Conservation (phyloP, 169 alveolate genomes). For the Cytauxzoon felis region DNA sequence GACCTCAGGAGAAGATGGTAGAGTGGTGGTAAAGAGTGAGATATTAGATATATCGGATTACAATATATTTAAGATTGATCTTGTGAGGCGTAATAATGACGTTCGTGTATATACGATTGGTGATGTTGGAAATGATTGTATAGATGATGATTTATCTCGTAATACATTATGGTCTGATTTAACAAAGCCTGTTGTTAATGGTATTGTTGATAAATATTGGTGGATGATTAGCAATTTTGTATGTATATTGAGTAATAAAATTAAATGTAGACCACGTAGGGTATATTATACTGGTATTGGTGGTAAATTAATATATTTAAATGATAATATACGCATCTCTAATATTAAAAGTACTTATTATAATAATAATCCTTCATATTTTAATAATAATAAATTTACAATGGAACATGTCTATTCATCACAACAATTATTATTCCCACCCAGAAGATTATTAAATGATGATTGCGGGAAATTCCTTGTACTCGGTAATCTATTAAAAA, state of each 20-base stretch:
- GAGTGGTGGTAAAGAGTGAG: too few relatives aligned
- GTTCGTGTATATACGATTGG: too few relatives aligned
- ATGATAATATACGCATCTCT: slow-evolving; percentile 3
- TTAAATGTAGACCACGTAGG: slow-evolving; percentile 44
- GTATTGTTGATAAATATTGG: slow-evolving; percentile 32
- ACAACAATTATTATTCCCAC: slow-evolving; percentile 74
- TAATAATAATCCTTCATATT: slow-evolving; percentile 7
- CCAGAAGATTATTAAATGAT: slow-evolving; percentile 74
- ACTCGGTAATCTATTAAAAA: slow-evolving; percentile 79
- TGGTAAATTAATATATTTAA: slow-evolving; percentile 19
- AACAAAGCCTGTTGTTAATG: slow-evolving; percentile 33
- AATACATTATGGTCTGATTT: not conserved
- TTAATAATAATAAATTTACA: slow-evolving; percentile 3
- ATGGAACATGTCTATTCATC: slow-evolving; percentile 28
- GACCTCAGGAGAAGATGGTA: too few relatives aligned
- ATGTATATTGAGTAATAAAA: slow-evolving; percentile 6
- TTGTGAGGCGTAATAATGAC: too few relatives aligned
- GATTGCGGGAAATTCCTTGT: slow-evolving; percentile 95
- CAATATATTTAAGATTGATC: too few relatives aligned
- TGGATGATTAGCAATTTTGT: slow-evolving; percentile 38
- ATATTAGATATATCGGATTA: too few relatives aligned
- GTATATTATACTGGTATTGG: slow-evolving; percentile 22
- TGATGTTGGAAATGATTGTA: too few relatives aligned
- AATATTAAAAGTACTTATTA: slow-evolving; percentile 18
- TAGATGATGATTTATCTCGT: too few relatives aligned